Percentiles rank a stretch among this genome's conserved stretches.
These are phyloP conservation scores for Xylariaceae sp. DNA, from an alignment of 2,329 filamentous ascomycete genomes.

Conservation along the genomic window DNA sequence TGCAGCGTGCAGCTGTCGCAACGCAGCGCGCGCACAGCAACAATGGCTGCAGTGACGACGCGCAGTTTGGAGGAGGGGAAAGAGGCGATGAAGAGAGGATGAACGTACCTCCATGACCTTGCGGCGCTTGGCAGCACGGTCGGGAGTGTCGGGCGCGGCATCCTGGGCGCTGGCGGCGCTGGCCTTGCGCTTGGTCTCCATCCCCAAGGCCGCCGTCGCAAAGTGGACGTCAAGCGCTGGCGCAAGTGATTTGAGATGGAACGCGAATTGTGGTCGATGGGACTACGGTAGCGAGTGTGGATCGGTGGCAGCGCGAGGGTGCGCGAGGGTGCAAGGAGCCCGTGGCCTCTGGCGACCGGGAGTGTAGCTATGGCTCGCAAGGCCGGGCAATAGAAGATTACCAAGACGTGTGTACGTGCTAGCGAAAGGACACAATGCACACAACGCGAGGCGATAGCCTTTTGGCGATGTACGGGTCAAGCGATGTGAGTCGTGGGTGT, in stretches of 20 bases:
- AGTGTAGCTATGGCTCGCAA: no score
- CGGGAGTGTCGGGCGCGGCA: slow-evolving; percentile 43
- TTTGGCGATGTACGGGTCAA: no score
- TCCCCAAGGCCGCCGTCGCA: slow-evolving; percentile 25
- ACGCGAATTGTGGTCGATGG: no score
- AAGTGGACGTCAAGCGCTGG: slow-evolving; percentile 13
- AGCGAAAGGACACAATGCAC: no score
- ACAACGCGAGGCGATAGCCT: no score
- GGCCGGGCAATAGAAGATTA: no score
- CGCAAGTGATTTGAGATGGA: no score
- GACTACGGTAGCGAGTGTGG: background rate
- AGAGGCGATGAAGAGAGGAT: slow-evolving; percentile 7
- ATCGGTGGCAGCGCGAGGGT: background rate
- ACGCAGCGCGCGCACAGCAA: slow-evolving; percentile 16
- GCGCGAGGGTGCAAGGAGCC: background rate
- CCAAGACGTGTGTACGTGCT: no score
- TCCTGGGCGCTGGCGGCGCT: slow-evolving; percentile 42
- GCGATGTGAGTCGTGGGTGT: no score
- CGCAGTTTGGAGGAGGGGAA: slow-evolving; percentile 6
- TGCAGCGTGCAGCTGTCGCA: slow-evolving; percentile 12
- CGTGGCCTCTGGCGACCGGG: no score
- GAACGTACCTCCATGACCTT: slow-evolving; percentile 49
- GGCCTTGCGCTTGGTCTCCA: slow-evolving; percentile 59
- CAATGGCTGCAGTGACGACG: slow-evolving; percentile 11
- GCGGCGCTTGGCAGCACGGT: slow-evolving; percentile 56